Percentiles rank a stretch among this genome's conserved stretches.
Conservation (phyloP, 164 flowering plant species). For the grape (Vitis vinifera) region ASM3070453v1 NC_081818.1:26510001-26510500, state of each 20-base stretch:
- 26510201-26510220: neutral
- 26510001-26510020: slow-evolving; percentile 15
- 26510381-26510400: neutral
- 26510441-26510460: neutral
- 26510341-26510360: no score
- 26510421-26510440: neutral
- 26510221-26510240: no score
- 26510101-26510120: slow-evolving; percentile 77
- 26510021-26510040: neutral
- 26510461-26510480: slow-evolving; percentile 1
- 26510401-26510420: neutral
- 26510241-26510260: no score
- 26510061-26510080: neutral
- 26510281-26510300: no score
- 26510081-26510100: neutral
- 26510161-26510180: slow-evolving; percentile 71
- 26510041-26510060: neutral
- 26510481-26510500: neutral
- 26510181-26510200: slow-evolving; percentile 1
- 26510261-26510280: no score
- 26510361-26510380: no score
- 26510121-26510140: slow-evolving; percentile 86
- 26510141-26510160: slow-evolving; percentile 83
- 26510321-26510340: neutral
- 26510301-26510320: no score